A percentile compares a stretch with the other conserved stretches of the same genome.
phyloP scores from a whole-genome alignment of 2,329 filamentous ascomycete genomes.

The Xylariaceae sp. region DNA sequence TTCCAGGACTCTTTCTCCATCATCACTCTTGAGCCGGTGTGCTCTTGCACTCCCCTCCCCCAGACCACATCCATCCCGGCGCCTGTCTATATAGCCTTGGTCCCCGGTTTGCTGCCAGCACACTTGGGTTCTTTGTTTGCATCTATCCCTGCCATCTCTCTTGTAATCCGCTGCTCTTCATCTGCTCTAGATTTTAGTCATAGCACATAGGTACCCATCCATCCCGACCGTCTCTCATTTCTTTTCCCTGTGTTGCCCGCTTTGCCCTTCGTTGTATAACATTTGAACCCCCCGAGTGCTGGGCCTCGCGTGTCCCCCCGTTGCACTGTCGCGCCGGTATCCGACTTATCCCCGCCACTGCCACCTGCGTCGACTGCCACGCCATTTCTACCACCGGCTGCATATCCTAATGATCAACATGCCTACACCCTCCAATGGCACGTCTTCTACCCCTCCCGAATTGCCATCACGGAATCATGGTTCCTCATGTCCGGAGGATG shows the following conservation, averaged over 20 bases:
- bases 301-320: background rate
- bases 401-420: slow-evolving; percentile 21
- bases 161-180: background rate
- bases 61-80: background rate
- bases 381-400: slow-evolving; percentile 6
- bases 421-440: slow-evolving; percentile 32
- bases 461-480: slow-evolving; percentile 30
- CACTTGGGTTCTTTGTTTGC: background rate
- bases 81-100: background rate
- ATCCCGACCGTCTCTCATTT: slow-evolving; percentile 1
- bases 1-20: background rate
- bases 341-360: slow-evolving; percentile 11
- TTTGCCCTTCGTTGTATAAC: slow-evolving; percentile 16
- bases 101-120: background rate
- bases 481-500: slow-evolving; percentile 34
- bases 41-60: slow-evolving; percentile 11
- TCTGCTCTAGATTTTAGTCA: background rate
- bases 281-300: slow-evolving; percentile 1
- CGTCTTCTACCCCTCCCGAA: slow-evolving; percentile 24
- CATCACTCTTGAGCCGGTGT: slow-evolving; percentile 9
- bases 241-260: background rate
- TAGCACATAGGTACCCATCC: background rate
- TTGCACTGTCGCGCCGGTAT: slow-evolving; percentile 12
- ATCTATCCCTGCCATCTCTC: background rate
- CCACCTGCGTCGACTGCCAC: slow-evolving; percentile 4